These are phyloP conservation scores for Suillus weaverae DNA, from an alignment of 768 basidiomycete genomes.

Conservation along the genomic window DNA sequence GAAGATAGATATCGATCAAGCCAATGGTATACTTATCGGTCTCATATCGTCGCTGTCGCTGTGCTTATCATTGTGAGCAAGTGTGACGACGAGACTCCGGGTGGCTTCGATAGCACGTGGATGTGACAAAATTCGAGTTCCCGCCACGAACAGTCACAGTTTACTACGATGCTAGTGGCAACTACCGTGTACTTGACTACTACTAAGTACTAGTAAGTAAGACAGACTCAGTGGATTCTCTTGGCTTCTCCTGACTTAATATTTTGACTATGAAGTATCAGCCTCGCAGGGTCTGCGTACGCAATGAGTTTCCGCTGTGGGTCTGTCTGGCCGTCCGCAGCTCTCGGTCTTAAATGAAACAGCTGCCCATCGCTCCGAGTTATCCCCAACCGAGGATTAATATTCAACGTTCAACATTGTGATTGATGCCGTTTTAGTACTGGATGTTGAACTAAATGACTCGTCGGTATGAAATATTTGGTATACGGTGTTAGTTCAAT, in stretches of 20 bases:
- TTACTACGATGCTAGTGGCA: too few relatives aligned
- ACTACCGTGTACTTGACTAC: too few relatives aligned
- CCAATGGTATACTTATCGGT: not conserved
- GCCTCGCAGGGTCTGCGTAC: too few relatives aligned
- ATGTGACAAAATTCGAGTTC: not conserved
- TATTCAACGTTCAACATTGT: not conserved
- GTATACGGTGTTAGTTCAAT: not conserved
- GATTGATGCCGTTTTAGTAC: not conserved
- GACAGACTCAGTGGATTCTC: not conserved
- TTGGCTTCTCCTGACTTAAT: not conserved
- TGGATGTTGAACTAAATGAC: not conserved
- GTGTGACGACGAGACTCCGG: not conserved
- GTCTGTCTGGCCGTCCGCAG: too few relatives aligned
- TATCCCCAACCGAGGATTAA: not conserved
- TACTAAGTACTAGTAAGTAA: too few relatives aligned
- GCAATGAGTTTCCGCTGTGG: too few relatives aligned
- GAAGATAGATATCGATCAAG: not conserved
- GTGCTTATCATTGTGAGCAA: not conserved
- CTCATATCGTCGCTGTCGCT: not conserved
- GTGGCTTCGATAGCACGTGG: not conserved
- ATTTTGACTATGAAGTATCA: not conserved
- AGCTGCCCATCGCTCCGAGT: too few relatives aligned
- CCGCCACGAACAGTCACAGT: not conserved
- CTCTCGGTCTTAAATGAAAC: not conserved
- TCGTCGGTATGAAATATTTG: not conserved